Base-by-base conservation (phyloP, 2,329 filamentous ascomycete genomes). In the Metarhizium guizhouense region DNA sequence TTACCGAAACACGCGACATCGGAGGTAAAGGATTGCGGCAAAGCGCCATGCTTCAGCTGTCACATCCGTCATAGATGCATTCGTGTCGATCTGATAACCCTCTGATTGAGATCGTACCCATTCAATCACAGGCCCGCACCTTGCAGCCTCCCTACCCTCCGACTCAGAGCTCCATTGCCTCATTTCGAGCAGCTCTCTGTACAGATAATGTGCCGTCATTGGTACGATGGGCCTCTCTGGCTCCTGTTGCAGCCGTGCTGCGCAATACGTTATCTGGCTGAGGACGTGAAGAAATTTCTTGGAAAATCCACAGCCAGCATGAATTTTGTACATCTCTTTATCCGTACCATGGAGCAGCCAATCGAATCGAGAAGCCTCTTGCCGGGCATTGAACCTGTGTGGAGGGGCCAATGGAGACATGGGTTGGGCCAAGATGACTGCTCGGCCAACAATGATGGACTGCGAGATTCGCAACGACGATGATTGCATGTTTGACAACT, bases 1-100 rank as follows among this genome's bases (percentile, higher is more conserved):
- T 45, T 59, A 73, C 71, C 71, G 69, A 47, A 69, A 53, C 14
- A 72, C 65, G 20, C 72, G 70, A 45, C 71, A 74, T 54, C 72
- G 69, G 10, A 70, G 55, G 56, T 74, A 74, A 7, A 74, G 62
- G 7, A 74, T 66, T 4, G 65, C 70, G 4, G 71, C 68, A 42
- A 74, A 56, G 50, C 72, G 69, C 72, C 72, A 74, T 11, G 71
- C 69, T 58, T 74, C 72, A 0, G 72, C 72, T 5, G 72, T 73
- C 11, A 72, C 67, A 38, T 70, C 65, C 0, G 71, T 74, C 72
- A 74, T 74, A 7, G 63, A 62, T 7, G 63, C 49, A 16, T 65
- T 58, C 3, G 62, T 62, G 20, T 61, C 52, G 18, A 72, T 68
- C 1, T 63, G 47, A 42, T 60, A 67, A 6, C 56, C 60, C 8